Base-by-base conservation (phyloP, 148 eudicot species). In the Camellia lanceoleosa region DNA sequence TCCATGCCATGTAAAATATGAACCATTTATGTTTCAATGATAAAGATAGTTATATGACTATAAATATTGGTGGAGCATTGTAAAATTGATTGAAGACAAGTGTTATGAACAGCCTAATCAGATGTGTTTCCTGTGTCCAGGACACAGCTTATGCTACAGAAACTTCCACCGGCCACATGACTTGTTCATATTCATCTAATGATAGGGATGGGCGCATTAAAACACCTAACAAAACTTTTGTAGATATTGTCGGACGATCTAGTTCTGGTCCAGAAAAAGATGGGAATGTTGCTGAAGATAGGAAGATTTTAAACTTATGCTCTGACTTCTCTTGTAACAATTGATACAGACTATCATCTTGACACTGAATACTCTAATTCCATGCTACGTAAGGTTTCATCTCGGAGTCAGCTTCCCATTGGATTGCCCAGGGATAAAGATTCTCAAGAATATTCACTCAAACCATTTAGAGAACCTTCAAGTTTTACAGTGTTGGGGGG, bases 211-310 rank as follows among this genome's bases (percentile, higher is more conserved):
- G 82, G 74, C 76, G 52, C 13, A 55, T 79, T 7, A 75, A 73
- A 71, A 75, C 73, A 42, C 84, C 89, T 46, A 86, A 73, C 78
- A 84, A 83, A 70, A 80, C 87, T 71, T 89, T 85, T 85, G 84
- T 89, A 71, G 92, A 89, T 84, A 77, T 89, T 78, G 87, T 87
- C 76, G 89, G 88, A 66, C 82, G 75, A 54, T 68, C 88, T 85
- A 80, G 56, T 79, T 71, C 87, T 75, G 72, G 69, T 75, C 71
- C 82, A 11, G 88, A 84, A 73, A 88, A 75, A 80, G 83, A 81
- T 80, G 74, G 76, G 19, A 65, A 75, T 74, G 81, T 66, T 64
- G 79, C 75, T 71, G 89, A 89, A 56, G 87, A 88, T 79, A 38
- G 58, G 30, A 84, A 79, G 78, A 20, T 79, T 61, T n/a, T 47